These are phyloP conservation scores for Fomitopsis serialis DNA, from an alignment of 768 basidiomycete species.

Conservation along the genomic window DNA sequence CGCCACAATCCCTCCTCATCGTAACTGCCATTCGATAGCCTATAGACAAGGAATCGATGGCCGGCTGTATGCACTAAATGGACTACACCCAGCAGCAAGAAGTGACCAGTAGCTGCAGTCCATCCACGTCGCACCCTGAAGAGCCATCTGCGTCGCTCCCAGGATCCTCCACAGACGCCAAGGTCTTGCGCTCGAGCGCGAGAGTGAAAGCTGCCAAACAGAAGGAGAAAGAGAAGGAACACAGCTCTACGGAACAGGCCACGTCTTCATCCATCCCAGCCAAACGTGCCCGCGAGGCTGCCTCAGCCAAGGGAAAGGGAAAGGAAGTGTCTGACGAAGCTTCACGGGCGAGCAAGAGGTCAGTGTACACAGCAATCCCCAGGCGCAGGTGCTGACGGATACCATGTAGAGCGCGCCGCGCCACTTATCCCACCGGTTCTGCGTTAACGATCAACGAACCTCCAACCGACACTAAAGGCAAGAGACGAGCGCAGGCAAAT, in stretches of 20 bases:
- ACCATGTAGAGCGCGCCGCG: conserved; percentile 52
- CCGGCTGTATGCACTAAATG: conserved; percentile 87
- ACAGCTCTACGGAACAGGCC: conserved; percentile 37
- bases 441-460: conserved; percentile 72
- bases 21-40: conserved; percentile 16
- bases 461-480: conserved; percentile 73
- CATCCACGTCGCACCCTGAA: conserved; percentile 41
- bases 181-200: conserved; percentile 60
- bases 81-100: conserved; percentile 79
- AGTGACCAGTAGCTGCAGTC: conserved; percentile 62
- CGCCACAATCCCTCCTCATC: conserved; percentile 3
- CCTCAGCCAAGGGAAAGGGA: conserved; percentile 54
- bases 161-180: conserved; percentile 43
- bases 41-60: conserved; percentile 55
- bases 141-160: conserved; percentile 24
- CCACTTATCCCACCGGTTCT: conserved; percentile 38
- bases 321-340: conserved; percentile 54
- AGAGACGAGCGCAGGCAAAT: conserved; percentile 84
- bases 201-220: conserved; percentile 72
- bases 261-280: conserved; percentile 36
- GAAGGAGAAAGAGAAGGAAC: conserved; percentile 59
- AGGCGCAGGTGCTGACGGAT: background rate
- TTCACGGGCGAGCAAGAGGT: conserved; percentile 59
- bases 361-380: conserved; percentile 19
- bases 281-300: conserved; percentile 51